Evolutionary conservation across 768 basidiomycete genomes (phyloP), one percentile per base, ranked within the genome.

Genomic region (Suillus discolor): DNA sequence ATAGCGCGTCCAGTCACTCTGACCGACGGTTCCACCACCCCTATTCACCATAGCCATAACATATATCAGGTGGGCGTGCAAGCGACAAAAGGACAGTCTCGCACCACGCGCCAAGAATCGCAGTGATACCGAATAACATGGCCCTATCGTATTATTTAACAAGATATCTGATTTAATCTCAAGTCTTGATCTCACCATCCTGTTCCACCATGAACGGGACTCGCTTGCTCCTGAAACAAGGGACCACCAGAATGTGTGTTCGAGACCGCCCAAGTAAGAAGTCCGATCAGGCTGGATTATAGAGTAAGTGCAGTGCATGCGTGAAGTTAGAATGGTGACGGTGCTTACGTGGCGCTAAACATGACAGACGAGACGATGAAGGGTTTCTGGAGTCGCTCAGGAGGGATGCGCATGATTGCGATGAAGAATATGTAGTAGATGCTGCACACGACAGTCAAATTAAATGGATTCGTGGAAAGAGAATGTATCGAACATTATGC

Each of bases 261-360:
- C 34, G 65, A 23, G 25, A 64, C 66, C 44, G 62, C 68, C 69
- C 69, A 70, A 53, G 55, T 51, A 64, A 69, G 65, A 41, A 70
- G 66, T 16, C 69, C 69, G 49, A 70, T 67, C 31, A 70, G 61
- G 49, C 69, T 70, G n/a, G 28, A 60, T 38, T 61, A 34, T 28
- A 15, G 38, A 59, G 25, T 39, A 63, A 70, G 44, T 23, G 54
- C 12, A 34, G 31, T 3, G 6, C 20, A 34, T 36, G 34, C 6
- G 12, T 36, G 34, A 13, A 34, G 3, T 34, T 11, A 12, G 34
- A 55, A 34, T 38, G 3, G 12, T 55, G 34, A n/a, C 1, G 6
- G 20, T 36, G 20, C 54, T 55, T n/a, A 55, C 54, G 54, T 55
- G 54, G 34, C 6, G 11, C 54, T 20, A 7, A 55, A 55, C 54